Base-by-base conservation (phyloP, 306 rosid genomes). In the Nissolia schottii region DNA sequence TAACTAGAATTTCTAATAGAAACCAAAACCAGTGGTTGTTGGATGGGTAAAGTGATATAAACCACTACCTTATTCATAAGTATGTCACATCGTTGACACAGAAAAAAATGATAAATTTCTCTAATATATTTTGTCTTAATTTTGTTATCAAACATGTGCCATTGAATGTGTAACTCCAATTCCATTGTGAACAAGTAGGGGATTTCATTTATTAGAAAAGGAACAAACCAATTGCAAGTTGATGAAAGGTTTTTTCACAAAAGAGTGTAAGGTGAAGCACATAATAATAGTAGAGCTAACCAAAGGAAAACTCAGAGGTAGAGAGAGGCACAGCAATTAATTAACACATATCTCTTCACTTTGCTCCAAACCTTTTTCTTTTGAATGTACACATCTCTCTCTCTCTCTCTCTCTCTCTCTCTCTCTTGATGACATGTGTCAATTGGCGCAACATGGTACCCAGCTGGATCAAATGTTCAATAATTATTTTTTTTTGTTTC, bases 211-310 rank as follows among this genome's bases (percentile, higher is more conserved):
- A 32, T 25, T 49, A 7, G 7, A 62, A 14, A 43, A 9, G 6
- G 41, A 53, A 55, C 37, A 51, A 78, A 80, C 79, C 59, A 77
- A 62, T 24, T 59, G 35, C 34, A 83, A 65, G 23, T 74, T 71
- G 70, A 82, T 40, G 71, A 78, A 70, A 67, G 34, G n/a, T n/a
- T 56, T 5, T 53, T 86, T 75, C 59, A 79, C 74, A 25, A 46
- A 54, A 61, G 34, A 74, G 85, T 78, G 77, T n/a, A n/a, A n/a
- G 90, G 87, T 77, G 85, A 59, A 73, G 67, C 19, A 71, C 74
- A 45, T 43, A 46, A 24, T 35, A 43, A 45, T 16, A 45, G 32
- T 76, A 61, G 38, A 48, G 38, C 56, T 53, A 54, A 34, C 67
- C 79, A 19, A 53, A 63, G 29, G 64, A 77, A 19, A 64, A 50